Base-by-base conservation (phyloP, 345 rosid species). In the Linum lewisii region DNA sequence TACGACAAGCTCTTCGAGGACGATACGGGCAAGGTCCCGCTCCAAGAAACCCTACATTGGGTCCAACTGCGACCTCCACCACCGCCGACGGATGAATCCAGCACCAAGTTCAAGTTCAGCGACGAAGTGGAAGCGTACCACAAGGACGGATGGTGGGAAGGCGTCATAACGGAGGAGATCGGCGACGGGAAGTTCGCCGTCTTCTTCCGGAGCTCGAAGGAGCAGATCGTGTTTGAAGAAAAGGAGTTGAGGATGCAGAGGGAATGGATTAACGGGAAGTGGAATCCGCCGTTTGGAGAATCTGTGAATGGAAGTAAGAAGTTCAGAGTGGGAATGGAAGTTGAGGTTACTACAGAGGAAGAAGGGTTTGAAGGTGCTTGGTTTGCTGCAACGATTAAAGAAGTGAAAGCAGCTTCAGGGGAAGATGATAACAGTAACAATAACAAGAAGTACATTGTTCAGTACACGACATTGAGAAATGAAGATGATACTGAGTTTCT, bases 71-170 rank as follows among this genome's bases (percentile, higher is more conserved):
- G 96, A 59, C 82, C 80, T 0, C 29, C 61, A 66, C 73, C 90
- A 2, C 95, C 92, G 64, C 68, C 54, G 96, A 88, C 72, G n/a
- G n/a, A 72, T 61, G 57, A 66, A 58, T n/a, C n/a, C 22, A 64
- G 78, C 67, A 8, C 7, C 34, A 68, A 58, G 3, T 80, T 84
- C 47, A 63, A 26, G 65, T 65, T 78, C 23, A 75, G 84, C 7
- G 87, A 81, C 2, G 81, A 80, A 9, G 98, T 91, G 15, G 90
- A 91, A 20, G 95, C 93, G 0, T 79, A 15, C 55, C 51, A 75
- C 59, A 77, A 72, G 25, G 96, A 86, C 11, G 98, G 95, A 21
- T 88, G 98, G 98, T 83, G 98, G 96, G 96, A 88, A 66, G 98
- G 98, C 6, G 67, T 21, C 18, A 80, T 88, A 14, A 80, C 87